Conservation (phyloP, 805 yeast genomes). For the Kuraishia cidri region DNA sequence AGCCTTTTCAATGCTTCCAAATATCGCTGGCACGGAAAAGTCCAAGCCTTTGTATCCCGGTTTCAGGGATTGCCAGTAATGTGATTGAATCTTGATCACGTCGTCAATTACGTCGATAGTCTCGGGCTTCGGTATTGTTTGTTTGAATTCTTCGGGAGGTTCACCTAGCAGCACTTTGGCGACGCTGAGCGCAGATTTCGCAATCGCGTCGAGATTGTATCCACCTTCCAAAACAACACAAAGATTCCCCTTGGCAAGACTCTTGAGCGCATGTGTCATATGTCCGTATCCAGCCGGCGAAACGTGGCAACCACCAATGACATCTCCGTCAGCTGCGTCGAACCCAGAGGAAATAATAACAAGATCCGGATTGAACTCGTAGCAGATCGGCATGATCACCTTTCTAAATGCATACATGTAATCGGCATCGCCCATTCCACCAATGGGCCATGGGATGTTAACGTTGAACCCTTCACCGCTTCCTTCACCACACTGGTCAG, state of each 20-base stretch:
- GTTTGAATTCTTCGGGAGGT: constrained; percentile 76
- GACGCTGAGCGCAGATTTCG: constrained; percentile 85
- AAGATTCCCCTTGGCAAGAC: constrained; percentile 79
- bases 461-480: constrained; percentile 81
- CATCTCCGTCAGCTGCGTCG: constrained; percentile 98
- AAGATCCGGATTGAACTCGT: constrained; percentile 88
- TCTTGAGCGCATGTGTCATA: constrained; percentile 87
- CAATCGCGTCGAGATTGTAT: constrained; percentile 84
- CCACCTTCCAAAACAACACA: constrained; percentile 96
- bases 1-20: constrained; percentile 22
- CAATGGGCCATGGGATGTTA: constrained; percentile 88
- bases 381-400: constrained; percentile 79
- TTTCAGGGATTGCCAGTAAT: constrained; percentile 78
- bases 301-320: constrained; percentile 93
- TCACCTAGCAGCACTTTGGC: constrained; percentile 90
- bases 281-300: constrained; percentile 95
- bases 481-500: constrained; percentile 77
- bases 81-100: constrained; percentile 72
- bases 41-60: constrained; percentile 45
- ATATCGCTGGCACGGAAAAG: constrained; percentile 16
- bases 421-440: constrained; percentile 94
- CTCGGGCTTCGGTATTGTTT: constrained; percentile 60
- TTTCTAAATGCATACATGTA: constrained; percentile 85
- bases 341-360: constrained; percentile 93
- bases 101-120: constrained; percentile 76